A percentile compares a stretch with the other conserved stretches of the same genome.
These are phyloP conservation scores for Linderniella brevidens DNA, from an alignment of 257 asterid genomes.

Conservation along the genomic window DNA sequence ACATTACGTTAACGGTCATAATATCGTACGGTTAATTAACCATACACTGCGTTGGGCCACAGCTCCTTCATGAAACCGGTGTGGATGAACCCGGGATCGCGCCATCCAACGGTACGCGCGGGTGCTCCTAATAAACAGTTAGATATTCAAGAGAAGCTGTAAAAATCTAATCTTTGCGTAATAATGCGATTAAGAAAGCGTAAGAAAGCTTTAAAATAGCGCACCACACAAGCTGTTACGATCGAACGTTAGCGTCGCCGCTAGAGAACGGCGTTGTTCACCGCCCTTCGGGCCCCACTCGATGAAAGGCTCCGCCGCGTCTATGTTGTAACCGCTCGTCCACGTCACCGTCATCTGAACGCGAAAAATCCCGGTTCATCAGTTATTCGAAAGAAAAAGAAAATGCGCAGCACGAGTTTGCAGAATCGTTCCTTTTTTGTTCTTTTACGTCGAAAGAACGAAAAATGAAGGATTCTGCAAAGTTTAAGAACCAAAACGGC, in stretches of 20 bases:
- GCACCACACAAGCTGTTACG: constrained; percentile 82
- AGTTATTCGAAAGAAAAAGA: too few relatives aligned
- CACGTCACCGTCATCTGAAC: constrained; percentile 89
- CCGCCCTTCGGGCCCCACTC: constrained; percentile 76
- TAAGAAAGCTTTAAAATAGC: constrained; percentile 18
- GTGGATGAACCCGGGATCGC: constrained; percentile 36
- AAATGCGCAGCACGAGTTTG: too few relatives aligned
- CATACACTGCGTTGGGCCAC: constrained; percentile 27
- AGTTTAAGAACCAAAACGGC: too few relatives aligned
- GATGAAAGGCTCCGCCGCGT: constrained; percentile 57
- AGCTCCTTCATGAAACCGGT: constrained; percentile 27
- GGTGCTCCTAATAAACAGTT: constrained; percentile 44
- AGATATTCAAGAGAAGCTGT: not conserved
- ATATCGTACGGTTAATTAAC: not conserved
- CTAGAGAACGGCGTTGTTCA: constrained; percentile 37
- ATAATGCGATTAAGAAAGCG: not conserved
- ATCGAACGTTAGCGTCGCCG: constrained; percentile 72
- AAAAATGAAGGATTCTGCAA: too few relatives aligned
- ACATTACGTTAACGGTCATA: too few relatives aligned
- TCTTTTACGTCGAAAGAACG: too few relatives aligned
- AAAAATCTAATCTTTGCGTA: too few relatives aligned
- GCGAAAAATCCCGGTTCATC: too few relatives aligned
- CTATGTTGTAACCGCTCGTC: constrained; percentile 74
- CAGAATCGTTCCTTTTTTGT: too few relatives aligned
- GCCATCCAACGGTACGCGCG: constrained; percentile 40